Evolutionary conservation across 768 basidiomycete species (phyloP).

Genomic region (Lentinula boryana): DNA sequence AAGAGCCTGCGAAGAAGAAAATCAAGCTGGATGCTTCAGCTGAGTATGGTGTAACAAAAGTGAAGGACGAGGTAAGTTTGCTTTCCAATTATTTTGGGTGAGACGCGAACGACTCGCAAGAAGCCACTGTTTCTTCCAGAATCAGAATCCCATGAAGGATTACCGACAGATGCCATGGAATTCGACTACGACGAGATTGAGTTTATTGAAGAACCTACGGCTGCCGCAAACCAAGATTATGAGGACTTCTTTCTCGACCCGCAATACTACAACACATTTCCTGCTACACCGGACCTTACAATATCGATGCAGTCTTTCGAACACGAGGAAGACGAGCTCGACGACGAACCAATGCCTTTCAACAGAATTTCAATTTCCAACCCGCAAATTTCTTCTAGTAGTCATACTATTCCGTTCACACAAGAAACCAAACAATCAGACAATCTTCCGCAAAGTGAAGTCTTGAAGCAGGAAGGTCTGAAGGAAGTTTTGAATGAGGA

Average conservation of each 20-base stretch:
- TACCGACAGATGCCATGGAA: background rate
- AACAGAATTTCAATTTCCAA: background rate
- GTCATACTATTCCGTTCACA: background rate
- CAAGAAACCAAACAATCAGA: background rate
- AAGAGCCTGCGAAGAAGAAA: constrained; percentile 3
- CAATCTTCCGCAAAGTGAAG: background rate
- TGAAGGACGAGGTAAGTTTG: background rate
- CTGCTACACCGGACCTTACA: constrained; percentile 14
- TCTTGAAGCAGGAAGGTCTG: background rate
- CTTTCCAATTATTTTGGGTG: background rate
- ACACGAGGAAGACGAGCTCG: background rate
- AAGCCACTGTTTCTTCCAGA: background rate
- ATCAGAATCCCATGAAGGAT: background rate
- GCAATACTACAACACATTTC: constrained; percentile 11
- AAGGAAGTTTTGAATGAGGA: constrained; percentile 25
- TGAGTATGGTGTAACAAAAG: background rate
- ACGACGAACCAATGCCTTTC: constrained; percentile 3
- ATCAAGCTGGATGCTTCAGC: background rate
- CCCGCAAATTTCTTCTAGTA: background rate
- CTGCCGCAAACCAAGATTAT: background rate
- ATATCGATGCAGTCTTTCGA: constrained; percentile 8
- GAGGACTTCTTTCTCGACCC: constrained; percentile 28
- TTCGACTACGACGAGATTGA: constrained; percentile 8
- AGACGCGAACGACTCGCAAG: background rate
- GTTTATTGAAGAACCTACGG: background rate